Base-by-base conservation (phyloP, 2,329 filamentous ascomycete genomes). In the Diaporthe sp. region DNA sequence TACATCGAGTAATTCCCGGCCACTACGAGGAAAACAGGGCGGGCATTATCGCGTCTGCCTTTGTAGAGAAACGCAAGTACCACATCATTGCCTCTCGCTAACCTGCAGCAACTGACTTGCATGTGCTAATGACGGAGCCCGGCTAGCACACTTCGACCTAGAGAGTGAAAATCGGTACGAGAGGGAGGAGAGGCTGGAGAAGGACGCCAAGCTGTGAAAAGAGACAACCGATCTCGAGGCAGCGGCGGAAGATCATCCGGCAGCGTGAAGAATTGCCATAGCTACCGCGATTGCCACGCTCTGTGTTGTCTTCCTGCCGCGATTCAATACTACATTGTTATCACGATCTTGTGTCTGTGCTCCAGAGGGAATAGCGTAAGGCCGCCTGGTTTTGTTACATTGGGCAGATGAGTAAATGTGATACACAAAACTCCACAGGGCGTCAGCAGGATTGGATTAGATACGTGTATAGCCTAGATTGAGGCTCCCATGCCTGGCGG, bases 1-100 rank as follows among this genome's bases (percentile, higher is more conserved):
- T 84, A 17, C 84, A 85, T 71, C 82, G 84, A 7, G 85, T 86
- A 15, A 86, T 86, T 42, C 85, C 85, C 0, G 85, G 85, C 0
- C 81, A 78, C 6, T 87, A 85, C 52, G 81, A 57, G 83, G 25
- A 81, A 78, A 15, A 79, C 80, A 0, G 78, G 84, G 30, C 80
- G 25, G 84, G 85, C 1, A 85, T 86, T 60, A 78, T 84, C 28
- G 86, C 84, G 1, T 86, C 84, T 1, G 84, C 86, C 0, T 86
- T 86, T 78, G 85, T 85, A 9, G 85, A 86, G 77, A 86, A 86
- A 74, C 84, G 83, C 85, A 78, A 80, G 82, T 54, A 15, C 0
- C 81, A 52, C 47, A 35, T 47, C 42, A 70, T 66, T 52, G 74
- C n/a, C 25, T n/a, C 25, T 47, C 55, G 17, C 25, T 28, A 40